A percentile compares a stretch with the other conserved stretches of the same genome.
These are phyloP conservation scores for Rubus idaeus DNA, from an alignment of 306 rosid genomes.

Conservation along the genomic window DNA sequence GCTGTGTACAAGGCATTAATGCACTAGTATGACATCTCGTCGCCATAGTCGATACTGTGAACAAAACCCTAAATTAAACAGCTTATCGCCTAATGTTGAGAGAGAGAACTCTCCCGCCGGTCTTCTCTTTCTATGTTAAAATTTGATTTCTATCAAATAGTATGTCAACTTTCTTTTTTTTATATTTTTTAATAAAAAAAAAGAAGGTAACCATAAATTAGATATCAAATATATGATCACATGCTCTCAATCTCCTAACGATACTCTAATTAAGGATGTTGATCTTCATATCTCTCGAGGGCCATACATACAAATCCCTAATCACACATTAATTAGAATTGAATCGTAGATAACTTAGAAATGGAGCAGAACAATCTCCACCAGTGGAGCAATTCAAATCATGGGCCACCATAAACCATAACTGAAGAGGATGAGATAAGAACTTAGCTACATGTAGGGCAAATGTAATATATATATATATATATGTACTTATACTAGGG, in stretches of 20 bases:
- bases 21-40: no score
- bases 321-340: conserved; percentile 9
- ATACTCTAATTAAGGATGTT: conserved; percentile 21
- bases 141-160: no score
- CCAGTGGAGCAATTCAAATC: conserved; percentile 21
- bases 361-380: not conserved
- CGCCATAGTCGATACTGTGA: no score
- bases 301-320: conserved; percentile 7
- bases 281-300: conserved; percentile 44
- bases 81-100: no score
- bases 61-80: no score
- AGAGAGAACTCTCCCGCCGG: no score
- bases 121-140: not conserved
- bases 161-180: no score
- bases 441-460: not conserved
- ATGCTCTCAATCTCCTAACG: conserved; percentile 34
- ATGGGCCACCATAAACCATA: not conserved
- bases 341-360: not conserved
- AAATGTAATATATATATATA: not conserved
- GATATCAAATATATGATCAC: conserved; percentile 55
- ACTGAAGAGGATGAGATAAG: conserved; percentile 12
- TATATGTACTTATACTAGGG: not conserved
- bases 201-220: conserved; percentile 15
- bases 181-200: conserved; percentile 14
- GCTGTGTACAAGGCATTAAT: no score